Percentiles rank a stretch among this genome's conserved stretches.
Conservation (phyloP, 2,329 filamentous ascomycete species). For the Diaporthe sp. region DNA sequence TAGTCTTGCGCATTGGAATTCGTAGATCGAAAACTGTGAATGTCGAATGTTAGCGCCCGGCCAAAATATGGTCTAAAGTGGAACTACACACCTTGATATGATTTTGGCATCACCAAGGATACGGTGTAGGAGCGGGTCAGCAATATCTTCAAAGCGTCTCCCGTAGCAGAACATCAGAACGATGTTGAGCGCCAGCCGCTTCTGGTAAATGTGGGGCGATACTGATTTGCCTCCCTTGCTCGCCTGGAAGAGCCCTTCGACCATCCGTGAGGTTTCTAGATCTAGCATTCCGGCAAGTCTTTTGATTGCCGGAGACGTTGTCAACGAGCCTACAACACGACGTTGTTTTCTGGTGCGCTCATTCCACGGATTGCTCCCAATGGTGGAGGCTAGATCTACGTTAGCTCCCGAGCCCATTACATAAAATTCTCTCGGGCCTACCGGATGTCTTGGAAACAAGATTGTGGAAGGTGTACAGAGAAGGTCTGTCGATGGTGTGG, state of each 20-base stretch:
- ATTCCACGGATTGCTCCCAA: conserved; percentile 37
- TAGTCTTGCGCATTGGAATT: conserved; percentile 35
- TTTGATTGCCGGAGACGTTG: conserved; percentile 31
- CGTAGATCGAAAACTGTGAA: conserved; percentile 33
- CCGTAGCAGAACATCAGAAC: conserved; percentile 36
- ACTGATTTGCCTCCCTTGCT: conserved; percentile 19
- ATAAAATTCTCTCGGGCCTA: neutral
- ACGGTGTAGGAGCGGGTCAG: conserved; percentile 27
- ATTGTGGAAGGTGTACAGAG: conserved; percentile 30
- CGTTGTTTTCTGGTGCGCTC: conserved; percentile 35
- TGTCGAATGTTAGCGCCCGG: neutral
- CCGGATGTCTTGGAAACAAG: conserved; percentile 34
- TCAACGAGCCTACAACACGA: conserved; percentile 36
- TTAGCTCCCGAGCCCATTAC: neutral
- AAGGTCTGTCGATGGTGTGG: conserved; percentile 27
- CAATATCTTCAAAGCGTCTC: conserved; percentile 28
- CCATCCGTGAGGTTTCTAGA: conserved; percentile 28
- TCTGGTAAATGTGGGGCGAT: conserved; percentile 36
- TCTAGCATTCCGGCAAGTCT: conserved; percentile 30
- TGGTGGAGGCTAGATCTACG: conserved; percentile 9
- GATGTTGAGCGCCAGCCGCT: conserved; percentile 32
- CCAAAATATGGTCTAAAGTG: no score
- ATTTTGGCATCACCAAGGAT: conserved; percentile 32
- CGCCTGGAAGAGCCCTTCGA: conserved; percentile 6
- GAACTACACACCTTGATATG: conserved; percentile 25